phyloP scores from a whole-genome alignment of 345 rosid species.

The Populus alba region DNA sequence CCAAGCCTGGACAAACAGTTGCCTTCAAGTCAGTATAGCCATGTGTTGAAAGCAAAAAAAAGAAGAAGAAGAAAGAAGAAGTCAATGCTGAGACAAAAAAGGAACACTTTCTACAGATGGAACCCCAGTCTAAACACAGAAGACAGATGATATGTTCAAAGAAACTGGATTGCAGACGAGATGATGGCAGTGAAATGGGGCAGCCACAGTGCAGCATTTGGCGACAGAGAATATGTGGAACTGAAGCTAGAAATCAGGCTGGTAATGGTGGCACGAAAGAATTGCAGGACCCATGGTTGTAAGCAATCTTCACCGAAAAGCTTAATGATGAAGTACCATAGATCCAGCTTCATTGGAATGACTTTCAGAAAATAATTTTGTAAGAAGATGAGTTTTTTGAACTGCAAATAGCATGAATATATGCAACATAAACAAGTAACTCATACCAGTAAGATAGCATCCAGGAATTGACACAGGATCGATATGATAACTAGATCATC shows the following conservation, averaged over 20 bases:
- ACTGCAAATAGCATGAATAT: too few species aligned
- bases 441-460: not conserved
- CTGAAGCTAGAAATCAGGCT: not conserved
- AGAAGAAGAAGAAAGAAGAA: not conserved
- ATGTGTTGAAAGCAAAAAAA: not conserved
- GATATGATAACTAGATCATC: not conserved
- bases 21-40: not conserved
- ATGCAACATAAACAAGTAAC: too few species aligned
- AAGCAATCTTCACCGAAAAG: not conserved
- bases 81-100: not conserved
- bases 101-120: not conserved
- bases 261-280: not conserved
- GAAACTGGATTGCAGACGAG: not conserved
- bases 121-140: not conserved
- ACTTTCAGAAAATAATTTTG: not conserved
- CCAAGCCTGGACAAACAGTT: constrained; percentile 27
- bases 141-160: not conserved
- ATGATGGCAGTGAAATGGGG: not conserved
- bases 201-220: not conserved
- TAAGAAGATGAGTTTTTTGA: not conserved
- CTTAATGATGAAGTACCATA: not conserved
- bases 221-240: not conserved
- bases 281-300: not conserved
- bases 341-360: not conserved
- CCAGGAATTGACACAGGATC: not conserved